These are phyloP conservation scores for Ascochyta fabae DNA, from an alignment of 2,329 filamentous ascomycete species.

Conservation along the genomic window DNA sequence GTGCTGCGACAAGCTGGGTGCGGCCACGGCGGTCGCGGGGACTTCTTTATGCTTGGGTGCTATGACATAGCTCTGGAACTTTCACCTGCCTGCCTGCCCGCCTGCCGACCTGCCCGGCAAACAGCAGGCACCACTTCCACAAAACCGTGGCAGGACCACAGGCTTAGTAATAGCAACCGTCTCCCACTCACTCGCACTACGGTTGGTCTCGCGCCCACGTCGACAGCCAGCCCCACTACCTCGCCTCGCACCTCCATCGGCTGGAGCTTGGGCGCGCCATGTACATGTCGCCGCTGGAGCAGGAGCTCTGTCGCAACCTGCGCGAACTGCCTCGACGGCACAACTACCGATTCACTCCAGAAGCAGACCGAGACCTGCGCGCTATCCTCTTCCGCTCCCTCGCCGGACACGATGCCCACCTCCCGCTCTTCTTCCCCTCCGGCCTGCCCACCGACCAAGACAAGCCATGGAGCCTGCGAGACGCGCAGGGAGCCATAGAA, in stretches of 20 bases:
- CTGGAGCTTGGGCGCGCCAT: conserved; percentile 35
- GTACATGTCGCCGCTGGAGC: conserved; percentile 67
- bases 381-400: conserved; percentile 86
- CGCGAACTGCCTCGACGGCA: conserved; percentile 76
- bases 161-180: conserved; percentile 6
- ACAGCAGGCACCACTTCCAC: conserved; percentile 1
- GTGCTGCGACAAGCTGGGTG: conserved; percentile 2
- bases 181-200: background rate
- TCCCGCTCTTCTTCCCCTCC: conserved; percentile 81
- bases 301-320: conserved; percentile 82
- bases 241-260: conserved; percentile 16
- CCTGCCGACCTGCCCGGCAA: background rate
- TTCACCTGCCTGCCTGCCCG: conserved; percentile 10
- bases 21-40: conserved; percentile 3
- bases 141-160: conserved; percentile 28
- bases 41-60: conserved; percentile 1
- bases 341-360: conserved; percentile 75
- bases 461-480: conserved; percentile 75
- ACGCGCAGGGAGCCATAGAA: conserved; percentile 90
- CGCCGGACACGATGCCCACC: conserved; percentile 75
- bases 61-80: conserved; percentile 16
- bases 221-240: conserved; percentile 19
- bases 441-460: conserved; percentile 65
- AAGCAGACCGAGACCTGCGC: conserved; percentile 75
- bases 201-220: background rate